Percentiles rank a stretch among this genome's conserved stretches.
These are phyloP conservation scores for Saturnispora galanensis DNA, from an alignment of 805 yeast species.

Conservation along the genomic window DNA sequence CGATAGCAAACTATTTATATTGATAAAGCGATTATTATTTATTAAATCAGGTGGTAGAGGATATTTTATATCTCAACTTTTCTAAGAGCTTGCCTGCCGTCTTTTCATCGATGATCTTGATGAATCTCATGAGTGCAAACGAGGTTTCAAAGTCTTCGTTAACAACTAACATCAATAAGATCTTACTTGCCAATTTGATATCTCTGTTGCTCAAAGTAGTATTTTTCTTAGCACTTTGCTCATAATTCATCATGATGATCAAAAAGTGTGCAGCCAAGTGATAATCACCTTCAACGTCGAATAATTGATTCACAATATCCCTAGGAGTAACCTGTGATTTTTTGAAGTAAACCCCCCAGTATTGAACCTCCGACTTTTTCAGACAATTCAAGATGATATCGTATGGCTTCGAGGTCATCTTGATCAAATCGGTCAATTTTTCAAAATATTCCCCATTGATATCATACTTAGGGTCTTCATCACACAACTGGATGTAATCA, in stretches of 20 bases:
- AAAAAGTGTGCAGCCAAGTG: constrained; percentile 42
- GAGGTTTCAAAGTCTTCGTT: constrained; percentile 42
- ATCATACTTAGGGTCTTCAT: constrained; percentile 26
- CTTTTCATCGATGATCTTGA: constrained; percentile 36
- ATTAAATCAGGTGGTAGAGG: neutral
- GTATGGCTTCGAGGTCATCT: constrained; percentile 24
- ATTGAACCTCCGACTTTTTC: constrained; percentile 42
- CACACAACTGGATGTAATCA: constrained; percentile 25
- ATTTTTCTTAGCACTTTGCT: constrained; percentile 15
- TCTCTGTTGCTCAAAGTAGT: constrained; percentile 23
- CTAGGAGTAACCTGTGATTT: constrained; percentile 35
- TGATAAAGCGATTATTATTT: constrained; percentile 1
- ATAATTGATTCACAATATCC: constrained; percentile 32
- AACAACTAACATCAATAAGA: constrained; percentile 33
- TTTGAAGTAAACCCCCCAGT: constrained; percentile 40
- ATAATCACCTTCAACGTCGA: constrained; percentile 29
- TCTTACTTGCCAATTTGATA: constrained; percentile 31
- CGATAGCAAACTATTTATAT: neutral
- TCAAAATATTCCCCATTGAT: constrained; percentile 20
- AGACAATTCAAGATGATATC: constrained; percentile 41
- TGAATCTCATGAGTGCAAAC: constrained; percentile 44
- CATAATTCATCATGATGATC: constrained; percentile 42
- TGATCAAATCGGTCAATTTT: constrained; percentile 25
- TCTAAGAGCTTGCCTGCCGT: constrained; percentile 30
- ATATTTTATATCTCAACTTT: constrained; percentile 15